Percentiles rank a stretch among this genome's conserved stretches.
These are phyloP conservation scores for Coriolopsis trogii DNA, from an alignment of 1,284 basidiomycete genomes.

Conservation along the genomic window DNA sequence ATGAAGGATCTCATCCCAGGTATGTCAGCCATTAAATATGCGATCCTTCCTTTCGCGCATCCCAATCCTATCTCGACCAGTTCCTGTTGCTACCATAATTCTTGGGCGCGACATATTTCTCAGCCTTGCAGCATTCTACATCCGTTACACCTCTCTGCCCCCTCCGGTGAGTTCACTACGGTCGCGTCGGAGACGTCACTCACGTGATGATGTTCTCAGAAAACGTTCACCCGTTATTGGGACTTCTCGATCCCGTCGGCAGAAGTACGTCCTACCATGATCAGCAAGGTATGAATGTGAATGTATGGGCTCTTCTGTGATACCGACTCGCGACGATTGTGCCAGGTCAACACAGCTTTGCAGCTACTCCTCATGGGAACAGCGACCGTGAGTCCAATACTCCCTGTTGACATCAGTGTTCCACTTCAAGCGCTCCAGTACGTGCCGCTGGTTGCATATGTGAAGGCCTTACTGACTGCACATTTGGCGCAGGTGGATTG, in stretches of 20 bases:
- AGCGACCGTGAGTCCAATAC: conserved; percentile 83
- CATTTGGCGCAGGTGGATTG: conserved; percentile 64
- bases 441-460: conserved; percentile 32
- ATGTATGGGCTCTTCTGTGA: not conserved
- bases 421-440: conserved; percentile 69
- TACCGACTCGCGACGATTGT: not conserved
- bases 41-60: no score
- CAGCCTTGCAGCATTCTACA: conserved; percentile 90
- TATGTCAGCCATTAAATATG: conserved; percentile 43
- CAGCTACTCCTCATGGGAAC: conserved; percentile 90
- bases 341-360: conserved; percentile 88
- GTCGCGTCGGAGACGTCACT: not conserved
- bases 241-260: conserved; percentile 94
- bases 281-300: conserved; percentile 74
- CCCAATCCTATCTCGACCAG: no score
- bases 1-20: conserved; percentile 86
- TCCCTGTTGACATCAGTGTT: conserved; percentile 62
- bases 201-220: conserved; percentile 48
- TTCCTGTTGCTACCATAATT: conserved; percentile 84
- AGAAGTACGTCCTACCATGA: conserved; percentile 87
- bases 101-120: conserved; percentile 89
- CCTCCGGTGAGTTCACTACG: conserved; percentile 63
- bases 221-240: conserved; percentile 93
- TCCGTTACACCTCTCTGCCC: conserved; percentile 89
- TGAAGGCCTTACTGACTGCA: not conserved